Conservation (phyloP, 139 green algal species). For the Chlorella sp. region DNA sequence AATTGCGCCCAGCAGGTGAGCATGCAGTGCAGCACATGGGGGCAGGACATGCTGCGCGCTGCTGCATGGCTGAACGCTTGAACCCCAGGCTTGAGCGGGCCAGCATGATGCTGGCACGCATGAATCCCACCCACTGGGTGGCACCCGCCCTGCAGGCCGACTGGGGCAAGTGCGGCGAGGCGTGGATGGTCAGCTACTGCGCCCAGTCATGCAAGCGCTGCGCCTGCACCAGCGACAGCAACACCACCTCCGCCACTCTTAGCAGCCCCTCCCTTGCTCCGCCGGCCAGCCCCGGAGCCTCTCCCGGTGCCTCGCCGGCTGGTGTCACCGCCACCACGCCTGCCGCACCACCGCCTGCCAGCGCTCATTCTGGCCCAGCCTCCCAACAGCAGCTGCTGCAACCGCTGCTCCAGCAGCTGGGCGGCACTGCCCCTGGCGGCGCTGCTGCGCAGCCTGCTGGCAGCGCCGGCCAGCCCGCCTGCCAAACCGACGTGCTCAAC, state of each 20-base stretch:
- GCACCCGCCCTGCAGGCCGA: too few relatives aligned
- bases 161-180: conserved; percentile 17
- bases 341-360: not conserved
- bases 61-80: too few relatives aligned
- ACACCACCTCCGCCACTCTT: too few relatives aligned
- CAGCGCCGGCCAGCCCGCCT: not conserved
- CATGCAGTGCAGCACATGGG: too few relatives aligned
- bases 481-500: not conserved
- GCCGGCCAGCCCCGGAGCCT: not conserved
- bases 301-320: not conserved
- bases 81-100: too few relatives aligned
- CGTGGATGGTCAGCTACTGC: conserved; percentile 13
- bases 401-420: conserved; percentile 8
- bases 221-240: not conserved
- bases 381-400: conserved; percentile 17
- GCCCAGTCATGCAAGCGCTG: not conserved
- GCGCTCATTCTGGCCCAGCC: not conserved
- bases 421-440: not conserved
- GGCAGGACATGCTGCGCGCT: too few relatives aligned
- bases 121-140: too few relatives aligned
- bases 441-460: not conserved
- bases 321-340: not conserved
- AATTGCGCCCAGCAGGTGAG: conserved; percentile 11
- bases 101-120: too few relatives aligned
- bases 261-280: too few relatives aligned